phyloP scores from a whole-genome alignment of 305 asterid species.

The Plantago coronopus region DNA sequence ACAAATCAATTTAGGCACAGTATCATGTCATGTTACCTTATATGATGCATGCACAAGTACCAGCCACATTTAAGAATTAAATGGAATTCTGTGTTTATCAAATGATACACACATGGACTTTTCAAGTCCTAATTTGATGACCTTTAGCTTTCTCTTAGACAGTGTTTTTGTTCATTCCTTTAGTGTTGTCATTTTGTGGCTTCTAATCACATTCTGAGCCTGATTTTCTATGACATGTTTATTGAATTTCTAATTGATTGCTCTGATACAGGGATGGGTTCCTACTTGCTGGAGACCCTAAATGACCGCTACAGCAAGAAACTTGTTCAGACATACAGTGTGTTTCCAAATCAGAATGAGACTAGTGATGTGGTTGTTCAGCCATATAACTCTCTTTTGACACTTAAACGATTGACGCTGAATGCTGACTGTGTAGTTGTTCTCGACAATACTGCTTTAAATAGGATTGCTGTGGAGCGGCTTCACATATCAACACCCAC shows the following conservation, averaged over 20 bases:
- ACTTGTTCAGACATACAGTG: conserved; percentile 96
- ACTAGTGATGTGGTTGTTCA: conserved; percentile 99
- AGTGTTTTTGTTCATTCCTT: conserved; percentile 3
- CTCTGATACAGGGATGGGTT: conserved; percentile 83
- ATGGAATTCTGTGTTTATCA: background rate
- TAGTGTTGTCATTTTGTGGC: conserved; percentile 4
- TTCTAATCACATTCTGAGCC: conserved; percentile 8
- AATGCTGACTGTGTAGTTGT: conserved; percentile 99
- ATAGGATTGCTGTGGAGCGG: conserved; percentile 96
- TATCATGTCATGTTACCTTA: conserved; percentile 8
- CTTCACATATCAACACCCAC: conserved; percentile 93
- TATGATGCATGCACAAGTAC: background rate
- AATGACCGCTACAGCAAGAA: conserved; percentile 98
- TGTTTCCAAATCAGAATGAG: conserved; percentile 95
- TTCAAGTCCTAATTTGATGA: background rate
- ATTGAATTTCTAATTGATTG: conserved; percentile 19
- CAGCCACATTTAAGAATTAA: background rate
- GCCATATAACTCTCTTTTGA: conserved; percentile 94
- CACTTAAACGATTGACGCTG: conserved; percentile 82
- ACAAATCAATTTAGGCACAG: conserved; percentile 3
- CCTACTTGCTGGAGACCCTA: conserved; percentile 88
- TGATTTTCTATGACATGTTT: background rate
- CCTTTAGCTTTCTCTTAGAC: conserved; percentile 14
- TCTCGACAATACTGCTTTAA: conserved; percentile 96
- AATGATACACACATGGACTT: background rate